phyloP scores from a whole-genome alignment of 495 filamentous ascomycete genomes.

The Tuber calosporum region DNA sequence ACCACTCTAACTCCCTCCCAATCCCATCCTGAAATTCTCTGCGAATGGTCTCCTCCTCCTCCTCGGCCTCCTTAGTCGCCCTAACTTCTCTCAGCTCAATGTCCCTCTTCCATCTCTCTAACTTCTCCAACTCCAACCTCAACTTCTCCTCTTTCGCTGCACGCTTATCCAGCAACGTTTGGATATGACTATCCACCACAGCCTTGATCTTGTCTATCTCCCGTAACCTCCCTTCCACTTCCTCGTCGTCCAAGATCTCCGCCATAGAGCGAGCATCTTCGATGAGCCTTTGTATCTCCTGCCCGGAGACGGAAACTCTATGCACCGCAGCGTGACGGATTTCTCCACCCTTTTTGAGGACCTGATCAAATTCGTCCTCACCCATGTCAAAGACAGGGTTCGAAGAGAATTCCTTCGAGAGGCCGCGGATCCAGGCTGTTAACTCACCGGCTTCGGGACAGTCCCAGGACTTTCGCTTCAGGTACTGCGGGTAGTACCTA shows the following conservation, averaged over 20 bases:
- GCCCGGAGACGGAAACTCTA: slow-evolving; percentile 28
- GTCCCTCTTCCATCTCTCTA: slow-evolving; percentile 30
- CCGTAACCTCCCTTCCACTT: background rate
- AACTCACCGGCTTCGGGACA: slow-evolving; percentile 34
- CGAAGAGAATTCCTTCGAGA: slow-evolving; percentile 19
- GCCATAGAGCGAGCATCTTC: slow-evolving; percentile 17
- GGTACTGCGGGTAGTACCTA: slow-evolving; percentile 25
- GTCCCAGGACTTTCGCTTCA: slow-evolving; percentile 26
- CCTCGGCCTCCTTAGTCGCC: slow-evolving; percentile 16
- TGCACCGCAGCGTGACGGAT: slow-evolving; percentile 31
- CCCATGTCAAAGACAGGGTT: slow-evolving; percentile 19
- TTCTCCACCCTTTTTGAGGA: slow-evolving; percentile 25
- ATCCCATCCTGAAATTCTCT: slow-evolving; percentile 37
- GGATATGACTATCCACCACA: slow-evolving; percentile 22
- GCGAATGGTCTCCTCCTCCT: slow-evolving; percentile 35
- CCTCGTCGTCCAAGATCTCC: slow-evolving; percentile 16
- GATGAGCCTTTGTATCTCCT: slow-evolving; percentile 29
- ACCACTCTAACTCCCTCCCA: slow-evolving; percentile 40
- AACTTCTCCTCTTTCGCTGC: slow-evolving; percentile 26
- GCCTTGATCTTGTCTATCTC: slow-evolving; percentile 22
- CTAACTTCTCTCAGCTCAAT: slow-evolving; percentile 24
- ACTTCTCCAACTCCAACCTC: slow-evolving; percentile 26
- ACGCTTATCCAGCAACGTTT: slow-evolving; percentile 18
- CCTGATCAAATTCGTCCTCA: slow-evolving; percentile 18
- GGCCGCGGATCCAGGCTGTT: slow-evolving; percentile 30